Evolutionary conservation across 208 protist genomes (phyloP).

Genomic region (Crithidia bombi): DNA sequence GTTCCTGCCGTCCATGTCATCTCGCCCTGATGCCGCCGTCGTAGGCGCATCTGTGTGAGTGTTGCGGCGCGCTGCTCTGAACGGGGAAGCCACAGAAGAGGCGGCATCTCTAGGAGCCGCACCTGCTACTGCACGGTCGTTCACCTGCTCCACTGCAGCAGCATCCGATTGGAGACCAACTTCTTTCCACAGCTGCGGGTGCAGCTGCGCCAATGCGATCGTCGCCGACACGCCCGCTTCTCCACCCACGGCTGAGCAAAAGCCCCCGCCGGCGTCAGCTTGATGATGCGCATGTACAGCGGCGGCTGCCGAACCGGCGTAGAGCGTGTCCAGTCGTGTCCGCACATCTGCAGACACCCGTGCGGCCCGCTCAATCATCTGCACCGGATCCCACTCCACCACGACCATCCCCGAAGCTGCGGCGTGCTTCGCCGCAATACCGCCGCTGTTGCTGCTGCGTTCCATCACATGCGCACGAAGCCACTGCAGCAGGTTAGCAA

Average conservation of each 20-base stretch:
- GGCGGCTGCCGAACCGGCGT: constrained; percentile 23
- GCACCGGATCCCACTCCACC: constrained; percentile 36
- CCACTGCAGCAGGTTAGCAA: constrained; percentile 28
- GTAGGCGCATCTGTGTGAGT: not conserved
- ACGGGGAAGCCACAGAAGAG: not conserved
- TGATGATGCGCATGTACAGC: constrained; percentile 37
- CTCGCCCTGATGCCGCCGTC: not conserved
- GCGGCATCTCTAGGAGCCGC: not conserved
- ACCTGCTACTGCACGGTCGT: no score
- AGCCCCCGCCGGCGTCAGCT: constrained; percentile 14
- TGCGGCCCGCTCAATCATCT: constrained; percentile 26
- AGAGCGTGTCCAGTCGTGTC: constrained; percentile 27
- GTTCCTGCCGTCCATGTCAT: not conserved
- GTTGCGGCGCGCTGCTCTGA: not conserved
- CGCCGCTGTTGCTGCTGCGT: not conserved
- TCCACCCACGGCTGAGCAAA: constrained; percentile 3
- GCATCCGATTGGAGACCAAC: no score
- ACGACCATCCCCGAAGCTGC: not conserved
- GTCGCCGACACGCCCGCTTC: not conserved
- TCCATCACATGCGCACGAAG: constrained; percentile 17
- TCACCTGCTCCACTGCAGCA: no score
- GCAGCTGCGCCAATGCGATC: constrained; percentile 17
- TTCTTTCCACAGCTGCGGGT: constrained; percentile 24
- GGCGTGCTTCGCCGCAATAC: not conserved
- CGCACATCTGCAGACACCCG: constrained; percentile 22